Conservation (phyloP, 2,329 filamentous ascomycete species). For the Leptoxyphium fumago region DNA sequence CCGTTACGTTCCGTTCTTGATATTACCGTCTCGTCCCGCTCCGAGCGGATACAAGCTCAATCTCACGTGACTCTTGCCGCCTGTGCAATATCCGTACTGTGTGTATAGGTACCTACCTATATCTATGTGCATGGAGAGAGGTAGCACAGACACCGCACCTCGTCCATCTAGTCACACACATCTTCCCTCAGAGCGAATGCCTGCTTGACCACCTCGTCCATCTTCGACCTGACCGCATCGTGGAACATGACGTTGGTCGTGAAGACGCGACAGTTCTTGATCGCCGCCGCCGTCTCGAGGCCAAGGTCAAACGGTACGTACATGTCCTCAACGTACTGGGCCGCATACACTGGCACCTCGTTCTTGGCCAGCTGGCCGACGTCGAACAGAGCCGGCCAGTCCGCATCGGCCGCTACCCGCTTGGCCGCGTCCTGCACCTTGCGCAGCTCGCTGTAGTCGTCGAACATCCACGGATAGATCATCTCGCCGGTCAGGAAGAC, state of each 20-base stretch:
- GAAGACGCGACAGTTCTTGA: constrained; percentile 65
- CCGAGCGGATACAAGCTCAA: too few relatives aligned
- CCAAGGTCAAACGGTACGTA: constrained; percentile 72
- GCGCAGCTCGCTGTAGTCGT: constrained; percentile 62
- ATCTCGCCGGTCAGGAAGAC: constrained; percentile 85
- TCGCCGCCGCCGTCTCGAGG: constrained; percentile 55
- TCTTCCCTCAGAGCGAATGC: constrained; percentile 66
- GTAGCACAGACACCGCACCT: too few relatives aligned
- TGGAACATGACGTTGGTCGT: constrained; percentile 83
- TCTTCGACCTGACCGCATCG: constrained; percentile 58
- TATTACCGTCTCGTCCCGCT: too few relatives aligned
- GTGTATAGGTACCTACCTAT: too few relatives aligned
- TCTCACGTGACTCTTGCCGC: too few relatives aligned
- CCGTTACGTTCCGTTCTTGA: too few relatives aligned
- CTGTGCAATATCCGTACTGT: too few relatives aligned
- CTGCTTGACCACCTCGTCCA: constrained; percentile 61
- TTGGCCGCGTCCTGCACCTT: constrained; percentile 54
- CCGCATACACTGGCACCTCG: constrained; percentile 72
- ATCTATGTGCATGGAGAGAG: too few relatives aligned
- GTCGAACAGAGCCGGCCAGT: constrained; percentile 70
- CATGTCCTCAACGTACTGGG: constrained; percentile 77
- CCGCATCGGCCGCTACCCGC: constrained; percentile 48
- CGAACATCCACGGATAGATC: constrained; percentile 76
- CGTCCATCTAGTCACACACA: constrained; percentile 36
- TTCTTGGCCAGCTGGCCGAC: constrained; percentile 58